A percentile compares a stretch with the other conserved stretches of the same genome.
Conservation (phyloP, 1,284 basidiomycete species). For the Marasmius oreades region DNA sequence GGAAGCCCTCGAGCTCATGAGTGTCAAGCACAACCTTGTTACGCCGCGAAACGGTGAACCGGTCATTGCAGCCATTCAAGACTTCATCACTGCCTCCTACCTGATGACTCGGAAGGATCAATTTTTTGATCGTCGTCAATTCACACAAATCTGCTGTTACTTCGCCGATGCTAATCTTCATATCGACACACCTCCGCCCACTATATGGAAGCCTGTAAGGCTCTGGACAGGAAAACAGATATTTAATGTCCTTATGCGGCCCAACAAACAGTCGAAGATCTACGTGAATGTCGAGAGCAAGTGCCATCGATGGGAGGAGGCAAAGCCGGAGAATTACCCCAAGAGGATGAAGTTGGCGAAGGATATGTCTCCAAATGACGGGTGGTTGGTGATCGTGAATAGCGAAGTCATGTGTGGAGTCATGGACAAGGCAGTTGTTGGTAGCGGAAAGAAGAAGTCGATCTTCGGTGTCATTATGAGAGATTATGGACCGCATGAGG, state of each 20-base stretch:
- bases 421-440: slow-evolving; percentile 98
- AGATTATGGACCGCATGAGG: slow-evolving; percentile 95
- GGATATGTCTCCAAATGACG: slow-evolving; percentile 96
- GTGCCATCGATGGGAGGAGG: slow-evolving; percentile 91
- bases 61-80: slow-evolving; percentile 98
- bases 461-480: slow-evolving; percentile 98
- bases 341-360: slow-evolving; percentile 56
- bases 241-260: slow-evolving; percentile 95
- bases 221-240: slow-evolving; percentile 99
- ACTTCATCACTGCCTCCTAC: slow-evolving; percentile 98
- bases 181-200: slow-evolving; percentile 94
- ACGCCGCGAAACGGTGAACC: slow-evolving; percentile 97
- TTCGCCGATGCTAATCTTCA: slow-evolving; percentile 89
- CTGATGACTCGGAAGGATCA: slow-evolving; percentile 91
- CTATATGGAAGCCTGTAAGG: slow-evolving; percentile 89
- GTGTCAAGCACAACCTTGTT: slow-evolving; percentile 95
- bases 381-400: slow-evolving; percentile 96
- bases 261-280: slow-evolving; percentile 83
- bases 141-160: slow-evolving; percentile 96
- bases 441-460: slow-evolving; percentile 98
- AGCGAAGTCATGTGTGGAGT: slow-evolving; percentile 99
- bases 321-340: slow-evolving; percentile 60
- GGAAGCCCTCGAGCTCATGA: slow-evolving; percentile 98
- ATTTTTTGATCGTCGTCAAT: slow-evolving; percentile 93
- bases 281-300: slow-evolving; percentile 96